Conservation (phyloP, 805 yeast species). For the Teunomyces pallodes region DNA sequence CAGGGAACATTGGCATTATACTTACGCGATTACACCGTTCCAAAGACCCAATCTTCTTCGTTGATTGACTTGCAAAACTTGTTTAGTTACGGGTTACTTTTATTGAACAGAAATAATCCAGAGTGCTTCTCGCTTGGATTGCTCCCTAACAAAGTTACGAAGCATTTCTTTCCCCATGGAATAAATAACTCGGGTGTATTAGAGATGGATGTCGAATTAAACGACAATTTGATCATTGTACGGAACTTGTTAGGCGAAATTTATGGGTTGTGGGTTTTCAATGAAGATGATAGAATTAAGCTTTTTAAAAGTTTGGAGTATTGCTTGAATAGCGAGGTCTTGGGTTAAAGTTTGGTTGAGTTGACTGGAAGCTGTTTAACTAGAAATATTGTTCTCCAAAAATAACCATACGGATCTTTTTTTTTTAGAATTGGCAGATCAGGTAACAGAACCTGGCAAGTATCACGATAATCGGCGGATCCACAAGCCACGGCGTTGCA, state of each 20-base stretch:
- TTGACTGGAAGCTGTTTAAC: neutral
- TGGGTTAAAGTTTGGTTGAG: neutral
- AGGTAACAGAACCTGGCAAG: no score
- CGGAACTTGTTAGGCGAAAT: slow-evolving; percentile 67
- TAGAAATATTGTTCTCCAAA: no score
- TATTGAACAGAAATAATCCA: slow-evolving; percentile 66
- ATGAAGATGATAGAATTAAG: slow-evolving; percentile 62
- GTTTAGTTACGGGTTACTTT: slow-evolving; percentile 66
- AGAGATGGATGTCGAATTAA: slow-evolving; percentile 63
- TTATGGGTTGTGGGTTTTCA: slow-evolving; percentile 77
- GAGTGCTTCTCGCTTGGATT: slow-evolving; percentile 73
- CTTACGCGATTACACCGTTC: slow-evolving; percentile 43
- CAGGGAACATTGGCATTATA: slow-evolving; percentile 72
- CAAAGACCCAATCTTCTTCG: slow-evolving; percentile 5
- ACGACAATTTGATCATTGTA: slow-evolving; percentile 67
- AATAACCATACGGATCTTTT: no score
- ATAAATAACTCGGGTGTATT: slow-evolving; percentile 28
- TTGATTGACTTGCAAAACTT: slow-evolving; percentile 38
- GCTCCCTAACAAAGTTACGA: slow-evolving; percentile 51
- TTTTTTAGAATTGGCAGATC: no score
- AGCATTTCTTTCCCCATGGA: slow-evolving; percentile 40
- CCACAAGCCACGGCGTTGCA: no score
- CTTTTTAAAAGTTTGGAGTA: slow-evolving; percentile 47
- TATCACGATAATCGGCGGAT: no score
- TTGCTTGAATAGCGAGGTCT: slow-evolving; percentile 34